Base-by-base conservation (phyloP, 495 filamentous ascomycete species). In the Tuber aestivum region DNA sequence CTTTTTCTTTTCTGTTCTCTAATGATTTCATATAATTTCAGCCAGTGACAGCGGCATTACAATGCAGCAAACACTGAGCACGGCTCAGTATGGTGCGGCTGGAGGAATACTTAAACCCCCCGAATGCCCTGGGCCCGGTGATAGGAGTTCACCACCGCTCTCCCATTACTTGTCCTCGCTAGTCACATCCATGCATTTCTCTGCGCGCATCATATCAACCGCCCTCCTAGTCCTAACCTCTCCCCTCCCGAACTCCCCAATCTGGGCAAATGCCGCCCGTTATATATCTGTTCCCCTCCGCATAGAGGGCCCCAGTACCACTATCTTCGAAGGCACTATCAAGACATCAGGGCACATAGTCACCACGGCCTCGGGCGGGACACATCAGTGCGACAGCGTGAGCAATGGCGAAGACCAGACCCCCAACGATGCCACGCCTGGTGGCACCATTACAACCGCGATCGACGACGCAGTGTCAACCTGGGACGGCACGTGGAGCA, bases 251-350 rank as follows among this genome's bases (percentile, higher is more conserved):
- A 65, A 65, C 56, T 1, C 27, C 56, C 14, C 27, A 1, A 32
- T 7, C 27, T 14, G 35, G 32, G 56, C 27, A 35, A 61, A 16
- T 3, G 50, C 50, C 2, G 50, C 50, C 9, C 27, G 27, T 27
- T 14, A 5, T 1, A 35, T 14, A 16, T 1, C 18, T 4, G 38
- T 77, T 42, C 41, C 35, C 3, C 76, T 78, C 23, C 73, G 76
- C 18, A 72, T 77, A 40, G 76, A 77, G 71, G 76, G 75, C 14
- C n/a, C 23, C 35, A 68, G 38, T 14, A 44, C 42, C 37, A 77
- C 75, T 21, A 74, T 77, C 38, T 77, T 56, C 68, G 72, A 74
- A 61, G 38, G n/a, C n/a, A 32, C 3, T 32, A 45, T 77, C 27
- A 3, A 1, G 32, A 78, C 76, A 5, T 8, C 32, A 32, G 73